Base-by-base conservation (phyloP, 2,329 filamentous ascomycete genomes). In the Exophiala sideris region DNA sequence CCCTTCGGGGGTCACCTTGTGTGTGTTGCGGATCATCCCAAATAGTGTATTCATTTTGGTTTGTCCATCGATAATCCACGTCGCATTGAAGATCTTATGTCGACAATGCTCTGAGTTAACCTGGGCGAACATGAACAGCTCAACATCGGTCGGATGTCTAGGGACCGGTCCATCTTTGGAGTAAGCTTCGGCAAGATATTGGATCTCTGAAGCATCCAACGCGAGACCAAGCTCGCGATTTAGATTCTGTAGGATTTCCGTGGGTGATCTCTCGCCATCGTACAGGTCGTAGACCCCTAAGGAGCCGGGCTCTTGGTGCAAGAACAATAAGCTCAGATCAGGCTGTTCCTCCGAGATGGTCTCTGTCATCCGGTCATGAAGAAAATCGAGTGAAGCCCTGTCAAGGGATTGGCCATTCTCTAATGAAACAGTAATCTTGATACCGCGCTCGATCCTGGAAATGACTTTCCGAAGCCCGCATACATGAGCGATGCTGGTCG, bases 61-160 rank as follows among this genome's bases (percentile, higher is more conserved):
- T 62, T 87, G 79, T 48, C 91, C 91, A 69, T 99, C 91, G 65
- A 99, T 95, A 12, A 86, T 94, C 90, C 94, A 99, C 55, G 85
- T 86, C 24, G 94, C 91, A 71, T 99, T 99, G 81, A 99, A 99
- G 65, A 95, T 88, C 77, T 96, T 95, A 68, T 86, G 83, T 54
- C 83, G 75, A 67, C 83, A 96, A 73, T 97, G 92, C 78, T 99
- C 94, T 2, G 92, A 97, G 77, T 97, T 97, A 70, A 99, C 92
- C 74, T 99, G 94, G 12, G 92, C 92, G 71, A 97, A 99, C 94
- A 97, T 97, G 79, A 97, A 97, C 18, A 97, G 80, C 74, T 99
- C 94, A 41, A 97, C 89, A 69, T 97, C 94, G 57, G 91, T 86
- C 1, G 89, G 89, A 45, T 86, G 76, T 57, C 79, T 70, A 10